These are phyloP conservation scores for Dactylellina sp. DNA, from an alignment of 2,329 filamentous ascomycete species.

Conservation along the genomic window DNA sequence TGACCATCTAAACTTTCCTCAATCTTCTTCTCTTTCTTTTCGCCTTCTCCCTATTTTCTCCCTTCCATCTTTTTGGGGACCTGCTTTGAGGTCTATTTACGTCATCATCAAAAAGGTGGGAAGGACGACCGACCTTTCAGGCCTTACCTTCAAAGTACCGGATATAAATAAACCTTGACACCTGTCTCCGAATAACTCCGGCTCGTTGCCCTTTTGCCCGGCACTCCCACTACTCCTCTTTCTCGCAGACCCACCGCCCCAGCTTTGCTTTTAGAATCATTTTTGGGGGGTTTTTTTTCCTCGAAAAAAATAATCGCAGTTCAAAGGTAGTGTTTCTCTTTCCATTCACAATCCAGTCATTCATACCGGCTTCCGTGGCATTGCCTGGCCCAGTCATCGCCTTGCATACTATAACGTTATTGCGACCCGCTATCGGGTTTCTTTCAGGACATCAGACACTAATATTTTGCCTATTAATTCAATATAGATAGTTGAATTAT, in stretches of 20 bases:
- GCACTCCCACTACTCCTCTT: conserved; percentile 17
- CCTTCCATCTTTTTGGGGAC: neutral
- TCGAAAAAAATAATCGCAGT: neutral
- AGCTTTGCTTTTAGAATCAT: conserved; percentile 2
- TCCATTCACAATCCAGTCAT: neutral
- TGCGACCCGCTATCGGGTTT: neutral
- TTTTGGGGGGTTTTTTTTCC: neutral
- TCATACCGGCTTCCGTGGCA: neutral
- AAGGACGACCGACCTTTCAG: neutral
- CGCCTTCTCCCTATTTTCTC: conserved; percentile 4
- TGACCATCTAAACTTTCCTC: conserved; percentile 27
- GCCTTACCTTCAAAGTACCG: conserved; percentile 23
- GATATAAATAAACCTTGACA: conserved; percentile 37
- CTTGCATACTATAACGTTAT: conserved; percentile 38
- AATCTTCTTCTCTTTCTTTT: conserved; percentile 30
- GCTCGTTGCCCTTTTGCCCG: conserved; percentile 36
- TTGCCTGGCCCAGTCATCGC: neutral
- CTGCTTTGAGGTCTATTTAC: conserved; percentile 28
- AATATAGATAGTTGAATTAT: conserved; percentile 19
- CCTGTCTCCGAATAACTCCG: conserved; percentile 56
- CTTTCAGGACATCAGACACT: conserved; percentile 3
- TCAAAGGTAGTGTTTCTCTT: conserved; percentile 28
- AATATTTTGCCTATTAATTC: conserved; percentile 12
- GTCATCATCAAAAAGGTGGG: conserved; percentile 13
- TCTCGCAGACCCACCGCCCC: conserved; percentile 9